Base-by-base conservation (phyloP, 441 rosid genomes). In the Omphalea diandra region DNA sequence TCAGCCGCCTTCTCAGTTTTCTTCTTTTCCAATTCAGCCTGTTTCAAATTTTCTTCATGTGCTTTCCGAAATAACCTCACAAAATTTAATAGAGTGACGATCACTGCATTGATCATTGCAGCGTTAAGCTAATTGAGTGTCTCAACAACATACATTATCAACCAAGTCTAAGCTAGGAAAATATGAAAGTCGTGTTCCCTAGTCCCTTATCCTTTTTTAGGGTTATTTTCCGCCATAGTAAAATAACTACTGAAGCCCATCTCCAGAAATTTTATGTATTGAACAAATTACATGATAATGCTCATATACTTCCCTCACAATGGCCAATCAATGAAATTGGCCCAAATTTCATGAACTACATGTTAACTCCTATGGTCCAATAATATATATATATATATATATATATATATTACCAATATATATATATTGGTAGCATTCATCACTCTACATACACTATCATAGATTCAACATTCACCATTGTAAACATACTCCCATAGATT, bases 31-130 rank as follows among this genome's bases (percentile, higher is more conserved):
- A 87, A 57, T 82, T 96, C 99, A 11, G 84, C 94, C 83, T 90
- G 96, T 75, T 96, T 96, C 69, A 82, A 10, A 73, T 93, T 96
- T 80, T 96, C 99, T 73, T 96, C 98, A 57, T 91, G 97, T 62
- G 99, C 94, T 85, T 83, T 91, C 71, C 90, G 90, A 58, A 96
- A 96, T 82, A 93, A 70, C 78, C 84, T 86, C 84, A 86, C 87
- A 81, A 96, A 96, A 76, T 86, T 96, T 70, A 90, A 80, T 62
- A 96, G 91, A 31, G 98, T 96, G 9, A 93, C 82, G 59, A 81
- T 90, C 75, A 96, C 99, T 95, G 98, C 86, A 81, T 69, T 60
- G 66, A 70, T 67, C 62, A 72, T 67, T 71, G 62, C 52, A 68
- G 65, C 24, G 53, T 60, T 57, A 70, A 56, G 17, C 46, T 17